phyloP scores from a whole-genome alignment of 2,329 filamentous ascomycete species.

The Ceratocystis papillata region DNA sequence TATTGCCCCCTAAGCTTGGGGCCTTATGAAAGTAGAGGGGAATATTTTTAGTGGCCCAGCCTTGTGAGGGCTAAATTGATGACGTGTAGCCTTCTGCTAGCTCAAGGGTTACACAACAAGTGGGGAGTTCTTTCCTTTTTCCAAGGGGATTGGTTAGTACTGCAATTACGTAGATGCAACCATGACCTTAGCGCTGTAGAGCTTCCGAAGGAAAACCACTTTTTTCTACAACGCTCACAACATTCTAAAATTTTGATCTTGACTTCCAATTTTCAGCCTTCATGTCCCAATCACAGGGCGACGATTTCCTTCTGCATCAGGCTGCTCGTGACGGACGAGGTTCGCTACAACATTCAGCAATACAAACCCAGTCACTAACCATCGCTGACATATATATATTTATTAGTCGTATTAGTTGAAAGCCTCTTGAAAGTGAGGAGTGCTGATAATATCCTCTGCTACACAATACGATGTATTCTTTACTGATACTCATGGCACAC shows the following conservation, averaged over 20 bases:
- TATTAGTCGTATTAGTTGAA: conserved; percentile 11
- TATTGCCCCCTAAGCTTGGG: no score
- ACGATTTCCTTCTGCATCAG: conserved; percentile 75
- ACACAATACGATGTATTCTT: not conserved
- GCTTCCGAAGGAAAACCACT: not conserved
- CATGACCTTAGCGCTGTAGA: not conserved
- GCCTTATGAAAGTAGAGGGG: not conserved
- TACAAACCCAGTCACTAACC: not conserved
- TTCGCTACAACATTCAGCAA: conserved; percentile 35
- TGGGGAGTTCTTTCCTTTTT: no score
- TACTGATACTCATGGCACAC: not conserved
- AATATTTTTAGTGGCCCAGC: not conserved
- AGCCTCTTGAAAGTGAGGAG: conserved; percentile 17
- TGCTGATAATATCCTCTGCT: not conserved
- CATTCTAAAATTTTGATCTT: not conserved
- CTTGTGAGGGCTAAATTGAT: not conserved
- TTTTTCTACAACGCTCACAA: not conserved
- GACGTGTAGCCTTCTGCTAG: not conserved
- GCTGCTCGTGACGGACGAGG: conserved; percentile 76
- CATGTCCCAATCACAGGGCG: conserved; percentile 29
- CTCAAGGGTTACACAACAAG: conserved; percentile 10
- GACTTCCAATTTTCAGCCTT: not conserved
- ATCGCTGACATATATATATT: not conserved
- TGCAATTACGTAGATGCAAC: no score
- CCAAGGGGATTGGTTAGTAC: no score